phyloP scores from a whole-genome alignment of 75 land plant species.

The Ceratopteris richardii region DNA sequence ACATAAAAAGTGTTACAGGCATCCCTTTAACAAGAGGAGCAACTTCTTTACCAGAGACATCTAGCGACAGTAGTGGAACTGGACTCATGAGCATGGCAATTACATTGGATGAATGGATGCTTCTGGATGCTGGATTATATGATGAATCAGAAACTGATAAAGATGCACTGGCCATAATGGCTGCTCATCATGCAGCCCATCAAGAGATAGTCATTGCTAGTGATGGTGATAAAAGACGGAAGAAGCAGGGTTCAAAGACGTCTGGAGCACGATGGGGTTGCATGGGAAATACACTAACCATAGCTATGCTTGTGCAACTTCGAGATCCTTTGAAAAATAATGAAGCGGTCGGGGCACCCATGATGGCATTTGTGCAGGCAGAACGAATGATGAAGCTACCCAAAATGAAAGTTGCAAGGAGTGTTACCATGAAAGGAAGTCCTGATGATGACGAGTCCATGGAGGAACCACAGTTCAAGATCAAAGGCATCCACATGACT shows the following conservation, averaged over 20 bases:
- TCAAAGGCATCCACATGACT: conserved; percentile 75
- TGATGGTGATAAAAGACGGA: conserved; percentile 27
- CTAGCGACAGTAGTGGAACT: conserved; percentile 25
- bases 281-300: conserved; percentile 80
- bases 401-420: conserved; percentile 53
- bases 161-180: conserved; percentile 62
- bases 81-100: conserved; percentile 70
- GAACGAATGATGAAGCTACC: conserved; percentile 89
- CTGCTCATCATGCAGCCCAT: conserved; percentile 69
- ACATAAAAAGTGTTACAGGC: conserved; percentile 19
- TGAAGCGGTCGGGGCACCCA: conserved; percentile 96
- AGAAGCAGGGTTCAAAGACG: conserved; percentile 33
- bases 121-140: conserved; percentile 68
- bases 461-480: conserved; percentile 56
- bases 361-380: conserved; percentile 93
- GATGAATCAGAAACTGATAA: conserved; percentile 46
- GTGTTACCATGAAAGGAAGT: conserved; percentile 38
- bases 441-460: conserved; percentile 31
- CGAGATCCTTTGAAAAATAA: conserved; percentile 88
- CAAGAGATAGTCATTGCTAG: conserved; percentile 36
- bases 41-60: conserved; percentile 22
- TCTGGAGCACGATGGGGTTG: conserved; percentile 38
- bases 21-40: not conserved
- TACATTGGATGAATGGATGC: conserved; percentile 88
- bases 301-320: conserved; percentile 89